Percentiles rank a stretch among this genome's conserved stretches.
These are phyloP conservation scores for Geum urbanum DNA, from an alignment of 306 rosid species.

Conservation along the genomic window DNA sequence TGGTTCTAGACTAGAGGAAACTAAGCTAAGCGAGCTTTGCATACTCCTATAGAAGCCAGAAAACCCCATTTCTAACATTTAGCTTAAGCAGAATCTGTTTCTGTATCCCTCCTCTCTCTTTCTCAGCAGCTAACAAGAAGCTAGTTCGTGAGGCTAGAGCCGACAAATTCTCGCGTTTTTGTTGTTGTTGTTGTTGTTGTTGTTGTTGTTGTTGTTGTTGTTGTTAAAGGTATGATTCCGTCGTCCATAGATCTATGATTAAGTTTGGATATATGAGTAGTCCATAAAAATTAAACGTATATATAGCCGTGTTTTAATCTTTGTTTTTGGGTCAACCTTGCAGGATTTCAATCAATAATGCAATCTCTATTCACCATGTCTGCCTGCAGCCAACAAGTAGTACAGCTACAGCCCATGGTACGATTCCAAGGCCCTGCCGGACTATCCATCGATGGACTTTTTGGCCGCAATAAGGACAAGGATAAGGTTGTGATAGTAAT, in stretches of 20 bases:
- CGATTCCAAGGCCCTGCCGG: conserved; percentile 31
- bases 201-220: background rate
- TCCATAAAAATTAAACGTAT: background rate
- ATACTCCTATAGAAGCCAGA: background rate
- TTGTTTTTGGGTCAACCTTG: conserved; percentile 25
- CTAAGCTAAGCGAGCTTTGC: background rate
- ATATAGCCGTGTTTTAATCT: background rate
- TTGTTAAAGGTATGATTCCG: background rate
- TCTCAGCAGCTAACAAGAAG: conserved; percentile 5
- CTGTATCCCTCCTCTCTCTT: background rate
- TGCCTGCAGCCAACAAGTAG: conserved; percentile 44
- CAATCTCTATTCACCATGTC: conserved; percentile 25
- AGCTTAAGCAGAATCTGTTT: background rate
- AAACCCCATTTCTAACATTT: background rate
- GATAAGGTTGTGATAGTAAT: conserved; percentile 59
- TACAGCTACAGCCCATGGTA: conserved; percentile 29
- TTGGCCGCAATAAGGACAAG: conserved; percentile 45
- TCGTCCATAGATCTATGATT: background rate
- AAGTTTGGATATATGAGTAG: background rate
- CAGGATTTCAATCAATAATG: conserved; percentile 28
- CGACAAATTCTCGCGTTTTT: conserved; percentile 16
- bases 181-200: too few relatives aligned
- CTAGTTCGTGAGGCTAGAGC: background rate
- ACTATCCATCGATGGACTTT: conserved; percentile 31
- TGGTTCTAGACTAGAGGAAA: background rate